These are phyloP conservation scores for Barnettozyma wickerhamii DNA, from an alignment of 805 yeast genomes.

Conservation along the genomic window DNA sequence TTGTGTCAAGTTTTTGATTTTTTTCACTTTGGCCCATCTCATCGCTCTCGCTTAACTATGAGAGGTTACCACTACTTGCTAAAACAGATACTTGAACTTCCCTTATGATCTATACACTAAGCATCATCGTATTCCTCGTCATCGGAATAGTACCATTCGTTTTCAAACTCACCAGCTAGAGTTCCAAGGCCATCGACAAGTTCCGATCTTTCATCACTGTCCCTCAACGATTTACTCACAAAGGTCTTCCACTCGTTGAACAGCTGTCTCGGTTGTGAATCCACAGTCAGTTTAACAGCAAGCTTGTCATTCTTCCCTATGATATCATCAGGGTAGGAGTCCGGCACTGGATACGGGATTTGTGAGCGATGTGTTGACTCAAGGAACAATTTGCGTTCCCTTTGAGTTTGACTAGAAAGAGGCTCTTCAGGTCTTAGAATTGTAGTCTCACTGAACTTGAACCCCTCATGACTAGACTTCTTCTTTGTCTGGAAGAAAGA, in stretches of 20 bases:
- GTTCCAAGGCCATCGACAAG: constrained; percentile 44
- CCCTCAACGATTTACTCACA: constrained; percentile 28
- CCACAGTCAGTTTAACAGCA: constrained; percentile 18
- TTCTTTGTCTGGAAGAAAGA: constrained; percentile 5
- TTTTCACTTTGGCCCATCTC: no score
- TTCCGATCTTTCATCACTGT: constrained; percentile 49
- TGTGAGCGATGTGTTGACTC: constrained; percentile 8
- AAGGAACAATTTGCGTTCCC: constrained; percentile 5
- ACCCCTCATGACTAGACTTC: constrained; percentile 3
- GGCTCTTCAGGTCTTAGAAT: constrained; percentile 20
- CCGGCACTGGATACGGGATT: constrained; percentile 21
- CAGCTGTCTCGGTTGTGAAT: constrained; percentile 15
- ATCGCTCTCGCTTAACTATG: no score
- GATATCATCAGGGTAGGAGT: constrained; percentile 30
- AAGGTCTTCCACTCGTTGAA: constrained; percentile 25
- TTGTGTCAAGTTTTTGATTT: constrained; percentile 2
- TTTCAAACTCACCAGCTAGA: constrained; percentile 43
- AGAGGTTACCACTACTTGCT: no score
- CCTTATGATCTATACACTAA: constrained; percentile 7
- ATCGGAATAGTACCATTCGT: constrained; percentile 41
- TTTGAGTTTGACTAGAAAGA: not conserved
- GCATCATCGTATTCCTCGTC: constrained; percentile 37
- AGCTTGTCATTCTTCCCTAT: constrained; percentile 13
- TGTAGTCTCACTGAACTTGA: constrained; percentile 26
- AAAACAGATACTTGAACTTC: no score